Percentiles rank a stretch among this genome's conserved stretches.
These are phyloP conservation scores for Lippia alba DNA, from an alignment of 305 asterid genomes.

Conservation along the genomic window DNA sequence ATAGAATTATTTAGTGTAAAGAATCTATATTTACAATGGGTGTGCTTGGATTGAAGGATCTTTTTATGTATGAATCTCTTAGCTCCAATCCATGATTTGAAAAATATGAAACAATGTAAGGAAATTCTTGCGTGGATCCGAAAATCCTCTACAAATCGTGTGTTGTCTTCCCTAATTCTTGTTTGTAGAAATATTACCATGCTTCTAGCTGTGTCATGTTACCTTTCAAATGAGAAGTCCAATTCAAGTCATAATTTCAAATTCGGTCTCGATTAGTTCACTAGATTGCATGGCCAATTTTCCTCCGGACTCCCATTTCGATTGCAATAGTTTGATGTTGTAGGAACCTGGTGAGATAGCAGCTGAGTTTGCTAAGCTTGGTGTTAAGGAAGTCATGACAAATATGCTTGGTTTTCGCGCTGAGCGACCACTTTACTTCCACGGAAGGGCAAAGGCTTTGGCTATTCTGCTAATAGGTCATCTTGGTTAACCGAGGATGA, in stretches of 20 bases:
- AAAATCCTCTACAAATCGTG: background rate
- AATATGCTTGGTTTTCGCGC: constrained; percentile 44
- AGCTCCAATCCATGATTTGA: constrained; percentile 2
- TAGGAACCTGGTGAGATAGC: constrained; percentile 73
- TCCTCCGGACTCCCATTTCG: too few species aligned
- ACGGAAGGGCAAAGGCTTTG: constrained; percentile 56
- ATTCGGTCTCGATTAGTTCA: too few species aligned
- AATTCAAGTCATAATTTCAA: background rate
- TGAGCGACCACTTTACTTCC: constrained; percentile 55
- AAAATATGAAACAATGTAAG: background rate
- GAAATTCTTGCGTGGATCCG: background rate
- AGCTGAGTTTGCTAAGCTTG: constrained; percentile 58
- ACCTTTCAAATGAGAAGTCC: background rate
- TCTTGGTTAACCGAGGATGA: constrained; percentile 71
- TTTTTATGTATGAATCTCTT: background rate
- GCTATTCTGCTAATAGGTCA: constrained; percentile 39
- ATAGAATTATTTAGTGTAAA: background rate
- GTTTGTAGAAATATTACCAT: background rate
- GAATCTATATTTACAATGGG: background rate
- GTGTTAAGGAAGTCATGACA: constrained; percentile 54
- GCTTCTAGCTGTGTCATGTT: background rate
- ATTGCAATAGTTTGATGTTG: constrained; percentile 14
- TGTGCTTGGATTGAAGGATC: background rate
- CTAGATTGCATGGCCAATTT: too few species aligned
- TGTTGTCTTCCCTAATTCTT: background rate